phyloP scores from a whole-genome alignment of 306 rosid species.

The Ammopiptanthus mongolicus region DNA sequence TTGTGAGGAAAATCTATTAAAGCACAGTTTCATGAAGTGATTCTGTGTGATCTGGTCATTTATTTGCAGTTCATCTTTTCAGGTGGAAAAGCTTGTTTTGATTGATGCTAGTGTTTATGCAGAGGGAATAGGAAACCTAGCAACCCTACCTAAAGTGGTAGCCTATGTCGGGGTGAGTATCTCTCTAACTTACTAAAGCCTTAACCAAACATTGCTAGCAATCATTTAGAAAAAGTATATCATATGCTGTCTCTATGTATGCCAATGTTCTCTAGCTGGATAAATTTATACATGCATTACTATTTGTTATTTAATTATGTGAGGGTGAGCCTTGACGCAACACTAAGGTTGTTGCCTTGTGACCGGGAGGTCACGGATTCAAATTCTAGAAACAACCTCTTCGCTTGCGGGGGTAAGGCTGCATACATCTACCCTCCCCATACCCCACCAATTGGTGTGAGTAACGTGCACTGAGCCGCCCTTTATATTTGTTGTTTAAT shows the following conservation, averaged over 20 bases:
- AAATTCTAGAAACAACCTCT: too few species aligned
- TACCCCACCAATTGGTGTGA: too few species aligned
- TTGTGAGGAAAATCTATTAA: not conserved
- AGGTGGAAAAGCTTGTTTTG: conserved; percentile 81
- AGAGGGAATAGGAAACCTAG: conserved; percentile 62
- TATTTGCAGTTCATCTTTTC: conserved; percentile 23
- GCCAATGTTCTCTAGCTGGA: not conserved
- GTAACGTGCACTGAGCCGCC: too few species aligned
- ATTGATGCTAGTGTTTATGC: conserved; percentile 79
- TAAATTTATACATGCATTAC: not conserved
- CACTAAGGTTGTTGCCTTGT: too few species aligned
- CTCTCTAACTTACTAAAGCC: not conserved
- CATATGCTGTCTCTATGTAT: not conserved
- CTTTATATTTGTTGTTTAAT: not conserved
- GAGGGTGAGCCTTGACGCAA: too few species aligned
- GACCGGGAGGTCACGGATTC: too few species aligned
- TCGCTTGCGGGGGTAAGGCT: too few species aligned
- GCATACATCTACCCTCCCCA: too few species aligned
- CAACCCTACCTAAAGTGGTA: conserved; percentile 46
- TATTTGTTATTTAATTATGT: not conserved
- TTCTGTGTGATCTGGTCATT: not conserved
- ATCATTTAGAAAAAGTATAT: not conserved
- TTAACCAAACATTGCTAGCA: not conserved
- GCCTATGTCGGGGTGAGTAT: conserved; percentile 70
- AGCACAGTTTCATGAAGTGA: not conserved